phyloP scores from a whole-genome alignment of 148 eudicot species.

The Rheum nobile region DNA sequence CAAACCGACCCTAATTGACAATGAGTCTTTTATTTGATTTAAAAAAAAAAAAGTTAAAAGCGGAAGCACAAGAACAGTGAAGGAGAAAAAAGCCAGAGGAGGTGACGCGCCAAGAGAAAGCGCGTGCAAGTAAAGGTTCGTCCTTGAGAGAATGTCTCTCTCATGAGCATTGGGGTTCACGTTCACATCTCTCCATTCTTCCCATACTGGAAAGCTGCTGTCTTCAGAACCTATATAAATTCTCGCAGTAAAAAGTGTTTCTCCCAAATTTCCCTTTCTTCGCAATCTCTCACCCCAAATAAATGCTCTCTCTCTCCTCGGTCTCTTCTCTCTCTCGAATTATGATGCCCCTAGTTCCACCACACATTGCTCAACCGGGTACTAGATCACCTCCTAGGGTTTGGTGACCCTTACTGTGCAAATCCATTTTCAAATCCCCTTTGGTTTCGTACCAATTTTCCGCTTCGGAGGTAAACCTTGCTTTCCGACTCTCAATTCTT shows the following conservation, averaged over 20 bases:
- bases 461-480: conserved; percentile 1
- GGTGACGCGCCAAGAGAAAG: background rate
- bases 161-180: background rate
- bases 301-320: conserved; percentile 17
- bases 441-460: background rate
- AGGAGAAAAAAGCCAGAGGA: background rate
- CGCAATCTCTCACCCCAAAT: conserved; percentile 11
- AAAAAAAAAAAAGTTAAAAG: too few relatives aligned
- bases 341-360: conserved; percentile 1
- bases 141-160: background rate
- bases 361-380: conserved; percentile 5
- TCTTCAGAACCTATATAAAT: conserved; percentile 16
- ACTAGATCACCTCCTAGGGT: conserved; percentile 19
- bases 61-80: background rate
- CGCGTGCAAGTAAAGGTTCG: background rate
- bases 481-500: background rate
- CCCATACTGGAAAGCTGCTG: conserved; percentile 11
- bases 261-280: conserved; percentile 1
- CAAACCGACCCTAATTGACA: too few relatives aligned
- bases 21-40: too few relatives aligned
- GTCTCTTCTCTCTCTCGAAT: conserved; percentile 15
- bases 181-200: background rate
- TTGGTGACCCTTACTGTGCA: background rate
- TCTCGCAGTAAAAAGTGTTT: conserved; percentile 5
- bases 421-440: background rate